Evolutionary conservation across 257 asterid genomes (phyloP).

Genomic region (Penstemon eatonii): DNA sequence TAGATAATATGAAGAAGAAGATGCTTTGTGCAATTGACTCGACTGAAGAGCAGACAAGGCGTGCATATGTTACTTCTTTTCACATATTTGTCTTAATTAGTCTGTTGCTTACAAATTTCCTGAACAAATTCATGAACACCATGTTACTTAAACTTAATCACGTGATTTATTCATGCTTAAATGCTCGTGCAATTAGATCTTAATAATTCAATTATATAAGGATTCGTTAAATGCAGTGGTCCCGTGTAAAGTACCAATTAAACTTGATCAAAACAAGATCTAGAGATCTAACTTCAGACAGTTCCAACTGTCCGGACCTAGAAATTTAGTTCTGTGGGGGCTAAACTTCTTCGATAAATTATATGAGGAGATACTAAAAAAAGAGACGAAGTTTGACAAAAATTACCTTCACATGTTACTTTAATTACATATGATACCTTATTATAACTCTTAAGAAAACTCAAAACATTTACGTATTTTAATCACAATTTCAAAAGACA

Average conservation of each 20-base stretch:
- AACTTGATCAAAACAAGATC: neutral
- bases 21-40: neutral
- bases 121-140: constrained; percentile 11
- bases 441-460: too few species aligned
- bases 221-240: neutral
- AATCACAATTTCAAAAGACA: too few species aligned
- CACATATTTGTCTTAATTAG: neutral
- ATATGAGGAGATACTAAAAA: too few species aligned
- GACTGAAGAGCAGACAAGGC: constrained; percentile 12
- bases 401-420: too few species aligned
- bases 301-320: too few species aligned
- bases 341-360: too few species aligned
- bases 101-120: neutral
- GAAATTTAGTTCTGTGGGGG: too few species aligned
- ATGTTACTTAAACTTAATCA: constrained; percentile 14
- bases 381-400: too few species aligned
- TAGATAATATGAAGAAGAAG: neutral
- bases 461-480: too few species aligned
- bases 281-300: too few species aligned
- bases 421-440: too few species aligned
- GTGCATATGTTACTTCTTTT: neutral
- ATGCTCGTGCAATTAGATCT: neutral
- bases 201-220: neutral
- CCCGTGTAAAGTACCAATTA: neutral
- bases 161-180: constrained; percentile 2